phyloP scores from a whole-genome alignment of 2,329 filamentous ascomycete genomes.

The Bipolaris gigantea region DNA sequence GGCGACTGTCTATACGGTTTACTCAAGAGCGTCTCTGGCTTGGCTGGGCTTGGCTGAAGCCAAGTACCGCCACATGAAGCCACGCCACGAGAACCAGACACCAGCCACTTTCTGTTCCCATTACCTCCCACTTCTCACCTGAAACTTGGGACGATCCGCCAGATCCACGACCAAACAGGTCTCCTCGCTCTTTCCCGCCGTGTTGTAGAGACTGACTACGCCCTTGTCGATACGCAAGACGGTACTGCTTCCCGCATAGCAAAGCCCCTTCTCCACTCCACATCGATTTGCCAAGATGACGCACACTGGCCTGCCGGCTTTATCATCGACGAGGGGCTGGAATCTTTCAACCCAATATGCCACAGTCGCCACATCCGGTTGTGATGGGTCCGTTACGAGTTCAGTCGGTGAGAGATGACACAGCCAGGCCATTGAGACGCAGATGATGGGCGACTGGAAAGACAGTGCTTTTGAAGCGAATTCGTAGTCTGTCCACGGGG shows the following conservation, averaged over 20 bases:
- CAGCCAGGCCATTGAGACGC: constrained; percentile 78
- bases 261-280: constrained; percentile 65
- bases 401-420: constrained; percentile 58
- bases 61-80: not conserved
- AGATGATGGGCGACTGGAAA: constrained; percentile 61
- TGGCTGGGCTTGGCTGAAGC: not conserved
- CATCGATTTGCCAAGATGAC: constrained; percentile 72
- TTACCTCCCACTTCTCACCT: constrained; percentile 36
- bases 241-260: constrained; percentile 74
- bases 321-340: constrained; percentile 57
- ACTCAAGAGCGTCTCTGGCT: not conserved
- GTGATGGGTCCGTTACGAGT: constrained; percentile 49
- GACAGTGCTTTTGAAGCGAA: constrained; percentile 61
- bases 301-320: constrained; percentile 57
- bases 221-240: constrained; percentile 68
- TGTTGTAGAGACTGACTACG: constrained; percentile 68
- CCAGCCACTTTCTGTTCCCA: not conserved
- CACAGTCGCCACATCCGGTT: constrained; percentile 72
- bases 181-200: constrained; percentile 71
- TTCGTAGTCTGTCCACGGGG: constrained; percentile 62
- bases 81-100: not conserved
- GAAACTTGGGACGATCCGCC: constrained; percentile 42
- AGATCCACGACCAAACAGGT: constrained; percentile 71
- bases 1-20: not conserved
- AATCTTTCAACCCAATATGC: constrained; percentile 75